phyloP scores from a whole-genome alignment of 768 basidiomycete genomes.

The Amanita pseudoporphyria region DNA sequence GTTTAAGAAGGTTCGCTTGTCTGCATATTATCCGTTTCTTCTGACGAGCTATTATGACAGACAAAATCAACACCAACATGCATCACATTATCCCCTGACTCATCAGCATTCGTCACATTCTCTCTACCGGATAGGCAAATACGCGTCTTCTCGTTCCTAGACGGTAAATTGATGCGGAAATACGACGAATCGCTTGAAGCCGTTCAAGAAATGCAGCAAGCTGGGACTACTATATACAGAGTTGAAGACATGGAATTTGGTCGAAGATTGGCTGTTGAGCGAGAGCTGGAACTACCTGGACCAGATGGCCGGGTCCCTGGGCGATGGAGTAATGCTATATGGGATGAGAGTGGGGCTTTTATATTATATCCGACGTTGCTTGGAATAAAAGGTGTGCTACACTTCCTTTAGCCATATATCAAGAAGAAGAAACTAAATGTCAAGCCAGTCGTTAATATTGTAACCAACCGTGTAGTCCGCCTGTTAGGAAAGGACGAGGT shows the following conservation, averaged over 20 bases:
- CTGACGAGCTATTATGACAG: constrained; percentile 28
- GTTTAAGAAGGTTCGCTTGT: constrained; percentile 78
- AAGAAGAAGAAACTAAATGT: neutral
- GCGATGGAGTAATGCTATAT: constrained; percentile 83
- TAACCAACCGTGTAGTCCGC: constrained; percentile 86
- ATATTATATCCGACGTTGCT: constrained; percentile 88
- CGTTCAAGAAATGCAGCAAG: constrained; percentile 98
- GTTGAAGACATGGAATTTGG: constrained; percentile 99
- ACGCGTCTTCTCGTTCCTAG: constrained; percentile 85
- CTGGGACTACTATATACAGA: constrained; percentile 83
- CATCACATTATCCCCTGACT: constrained; percentile 84
- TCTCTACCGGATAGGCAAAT: constrained; percentile 92
- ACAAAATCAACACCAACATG: constrained; percentile 88
- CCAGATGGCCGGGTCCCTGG: constrained; percentile 65
- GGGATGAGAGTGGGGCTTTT: constrained; percentile 97
- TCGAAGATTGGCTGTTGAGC: constrained; percentile 85
- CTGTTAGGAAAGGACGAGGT: constrained; percentile 92
- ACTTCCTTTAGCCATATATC: neutral
- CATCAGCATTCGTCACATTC: constrained; percentile 85
- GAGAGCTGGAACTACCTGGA: constrained; percentile 80
- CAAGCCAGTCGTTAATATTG: constrained; percentile 79
- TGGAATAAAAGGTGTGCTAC: constrained; percentile 81
- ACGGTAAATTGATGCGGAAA: constrained; percentile 81
- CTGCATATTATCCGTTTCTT: neutral
- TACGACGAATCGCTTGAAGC: constrained; percentile 93